Base-by-base conservation (phyloP, 1,284 basidiomycete species). In the Tranzscheliella williamsii region DNA sequence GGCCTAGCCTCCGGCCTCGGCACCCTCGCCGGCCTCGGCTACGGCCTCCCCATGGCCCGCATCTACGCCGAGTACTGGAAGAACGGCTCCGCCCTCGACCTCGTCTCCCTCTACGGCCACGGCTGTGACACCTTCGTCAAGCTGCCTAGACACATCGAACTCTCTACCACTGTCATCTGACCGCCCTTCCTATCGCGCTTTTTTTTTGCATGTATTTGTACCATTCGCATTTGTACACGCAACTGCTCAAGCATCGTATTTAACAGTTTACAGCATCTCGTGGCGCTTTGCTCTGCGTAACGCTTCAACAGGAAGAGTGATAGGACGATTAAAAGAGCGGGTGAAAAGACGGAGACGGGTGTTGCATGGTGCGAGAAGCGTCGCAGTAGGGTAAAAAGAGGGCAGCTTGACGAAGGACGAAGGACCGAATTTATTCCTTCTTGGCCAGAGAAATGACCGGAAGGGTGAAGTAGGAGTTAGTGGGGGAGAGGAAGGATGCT, bases 1-100 rank as follows among this genome's bases (percentile, higher is more conserved):
- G 87, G 87, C 3, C 72, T 92, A 32, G 86, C 89, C 71, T 85
- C 84, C 40, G 84, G 84, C 32, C 78, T 87, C 75, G 88, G 88
- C 9, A 89, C 87, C 1, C 85, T 91, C 54, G 87, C 87, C 1
- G 88, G 89, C 1, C 78, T 92, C 30, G 91, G 90, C 0, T 58
- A 60, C 35, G 79, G 79, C 0, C 79, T 91, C 45, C 90, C 90
- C 4, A 88, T 91, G 86, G 89, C 89, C 72, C 83, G 84, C 58
- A 78, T 91, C 40, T 91, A 91, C 72, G 85, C 88, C 20, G 85
- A 61, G 32, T 74, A 72, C 47, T 72, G 60, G 60, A 63, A 63
- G 50, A 63, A 63, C 23, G 47, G 45, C 6, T 47, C 42, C 8
- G 45, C 53, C 34, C 33, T 56, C 18, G 51, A 61, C 35, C 27